phyloP scores from a whole-genome alignment of 768 basidiomycete species.

The Suillus hirtellus region DNA sequence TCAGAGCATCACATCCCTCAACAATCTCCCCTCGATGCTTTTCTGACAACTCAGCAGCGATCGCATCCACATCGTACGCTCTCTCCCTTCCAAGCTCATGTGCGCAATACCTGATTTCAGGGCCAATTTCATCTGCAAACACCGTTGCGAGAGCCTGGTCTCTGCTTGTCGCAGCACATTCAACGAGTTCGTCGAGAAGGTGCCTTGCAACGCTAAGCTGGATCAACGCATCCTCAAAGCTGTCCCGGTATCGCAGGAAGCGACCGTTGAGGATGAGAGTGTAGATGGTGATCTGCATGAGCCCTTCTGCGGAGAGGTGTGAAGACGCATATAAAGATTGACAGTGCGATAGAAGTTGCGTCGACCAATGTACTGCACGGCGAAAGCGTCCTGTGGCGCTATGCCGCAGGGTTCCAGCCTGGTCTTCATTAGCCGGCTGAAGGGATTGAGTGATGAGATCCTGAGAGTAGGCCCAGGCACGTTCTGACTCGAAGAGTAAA shows the following conservation, averaged over 20 bases:
- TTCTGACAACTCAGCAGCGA: conserved; percentile 63
- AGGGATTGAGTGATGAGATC: conserved; percentile 60
- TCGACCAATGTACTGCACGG: conserved; percentile 76
- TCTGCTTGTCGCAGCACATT: conserved; percentile 63
- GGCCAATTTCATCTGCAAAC: conserved; percentile 84
- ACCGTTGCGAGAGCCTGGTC: conserved; percentile 87
- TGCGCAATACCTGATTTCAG: conserved; percentile 90
- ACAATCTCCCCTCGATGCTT: conserved; percentile 61
- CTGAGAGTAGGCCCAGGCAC: conserved; percentile 90
- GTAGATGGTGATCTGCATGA: conserved; percentile 76
- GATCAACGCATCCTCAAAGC: conserved; percentile 72
- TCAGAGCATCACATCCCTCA: conserved; percentile 56
- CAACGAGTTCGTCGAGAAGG: conserved; percentile 68
- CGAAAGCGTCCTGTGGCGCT: conserved; percentile 80
- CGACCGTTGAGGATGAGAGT: conserved; percentile 82
- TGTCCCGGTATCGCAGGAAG: conserved; percentile 72
- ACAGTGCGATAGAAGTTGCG: conserved; percentile 71
- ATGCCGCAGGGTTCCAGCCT: conserved; percentile 61
- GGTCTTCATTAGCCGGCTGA: conserved; percentile 50
- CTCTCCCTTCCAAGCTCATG: conserved; percentile 80
- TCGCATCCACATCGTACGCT: conserved; percentile 80
- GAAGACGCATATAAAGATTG: conserved; percentile 58
- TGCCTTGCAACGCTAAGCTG: conserved; percentile 78
- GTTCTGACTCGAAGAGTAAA: conserved; percentile 86
- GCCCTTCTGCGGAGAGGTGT: conserved; percentile 54